These are phyloP conservation scores for Annulohypoxylon bovei DNA, from an alignment of 495 filamentous ascomycete genomes.

Conservation along the genomic window DNA sequence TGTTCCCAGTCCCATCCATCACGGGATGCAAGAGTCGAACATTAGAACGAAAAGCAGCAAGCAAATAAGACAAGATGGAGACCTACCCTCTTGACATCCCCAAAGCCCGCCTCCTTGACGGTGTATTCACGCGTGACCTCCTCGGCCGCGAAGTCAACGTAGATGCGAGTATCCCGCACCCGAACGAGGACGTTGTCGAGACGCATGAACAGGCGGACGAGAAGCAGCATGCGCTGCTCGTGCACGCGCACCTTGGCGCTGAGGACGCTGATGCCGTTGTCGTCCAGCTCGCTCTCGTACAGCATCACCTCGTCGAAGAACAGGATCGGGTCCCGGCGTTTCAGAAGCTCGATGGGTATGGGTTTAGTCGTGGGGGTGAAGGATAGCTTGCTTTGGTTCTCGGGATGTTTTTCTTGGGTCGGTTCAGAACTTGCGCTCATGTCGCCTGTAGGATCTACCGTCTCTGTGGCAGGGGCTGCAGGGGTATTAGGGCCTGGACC, in stretches of 20 bases:
- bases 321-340: conserved; percentile 84
- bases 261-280: conserved; percentile 91
- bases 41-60: background rate
- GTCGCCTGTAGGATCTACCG: background rate
- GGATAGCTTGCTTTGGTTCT: conserved; percentile 36
- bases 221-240: conserved; percentile 82
- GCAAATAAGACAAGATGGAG: background rate
- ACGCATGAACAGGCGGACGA: conserved; percentile 91
- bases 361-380: conserved; percentile 64
- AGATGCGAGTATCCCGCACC: conserved; percentile 89
- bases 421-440: background rate
- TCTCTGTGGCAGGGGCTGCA: background rate
- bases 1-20: background rate
- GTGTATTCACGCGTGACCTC: conserved; percentile 91
- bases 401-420: background rate
- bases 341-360: conserved; percentile 86
- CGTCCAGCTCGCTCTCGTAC: conserved; percentile 97
- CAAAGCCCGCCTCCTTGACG: conserved; percentile 81
- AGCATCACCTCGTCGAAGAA: conserved; percentile 95
- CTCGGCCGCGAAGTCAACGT: conserved; percentile 84
- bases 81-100: conserved; percentile 76
- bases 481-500: background rate
- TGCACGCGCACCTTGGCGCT: conserved; percentile 92
- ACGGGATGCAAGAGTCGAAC: background rate
- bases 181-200: conserved; percentile 88